These are phyloP conservation scores for Alternaria ventricosa DNA, from an alignment of 2,329 filamentous ascomycete species.

Conservation along the genomic window DNA sequence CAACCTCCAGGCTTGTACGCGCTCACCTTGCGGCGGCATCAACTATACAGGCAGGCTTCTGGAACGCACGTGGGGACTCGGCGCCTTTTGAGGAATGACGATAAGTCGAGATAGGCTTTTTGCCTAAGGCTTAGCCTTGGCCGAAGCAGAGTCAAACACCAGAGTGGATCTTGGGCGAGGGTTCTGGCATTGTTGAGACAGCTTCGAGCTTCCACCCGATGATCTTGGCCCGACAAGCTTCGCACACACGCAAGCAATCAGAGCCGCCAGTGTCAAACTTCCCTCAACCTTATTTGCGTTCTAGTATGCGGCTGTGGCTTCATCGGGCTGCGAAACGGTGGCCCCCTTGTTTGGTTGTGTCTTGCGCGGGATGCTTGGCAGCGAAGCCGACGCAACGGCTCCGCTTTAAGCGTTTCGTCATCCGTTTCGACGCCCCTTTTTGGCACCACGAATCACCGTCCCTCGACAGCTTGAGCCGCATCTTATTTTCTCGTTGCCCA, in stretches of 20 bases:
- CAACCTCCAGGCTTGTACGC: background rate
- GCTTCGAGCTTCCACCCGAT: slow-evolving; percentile 5
- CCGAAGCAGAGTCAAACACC: slow-evolving; percentile 25
- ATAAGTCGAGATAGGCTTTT: slow-evolving; percentile 23
- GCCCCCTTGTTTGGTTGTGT: slow-evolving; percentile 29
- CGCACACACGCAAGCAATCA: slow-evolving; percentile 22
- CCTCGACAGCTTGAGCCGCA: slow-evolving; percentile 34
- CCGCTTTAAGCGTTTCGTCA: slow-evolving; percentile 44
- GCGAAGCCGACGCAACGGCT: slow-evolving; percentile 33
- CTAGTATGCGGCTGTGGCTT: slow-evolving; percentile 28
- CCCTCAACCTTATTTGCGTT: slow-evolving; percentile 20
- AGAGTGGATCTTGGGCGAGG: slow-evolving; percentile 24
- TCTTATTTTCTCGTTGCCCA: slow-evolving; percentile 23
- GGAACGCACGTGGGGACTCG: slow-evolving; percentile 5
- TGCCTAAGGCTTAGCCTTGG: slow-evolving; percentile 33
- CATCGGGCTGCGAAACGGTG: slow-evolving; percentile 34
- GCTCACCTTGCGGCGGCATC: slow-evolving; percentile 1
- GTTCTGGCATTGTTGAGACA: slow-evolving; percentile 28
- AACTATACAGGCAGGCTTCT: background rate
- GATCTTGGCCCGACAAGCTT: slow-evolving; percentile 19
- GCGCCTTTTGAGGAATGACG: slow-evolving; percentile 10
- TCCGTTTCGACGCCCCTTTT: slow-evolving; percentile 38
- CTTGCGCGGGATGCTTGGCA: slow-evolving; percentile 44
- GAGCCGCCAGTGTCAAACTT: slow-evolving; percentile 14
- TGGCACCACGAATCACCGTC: slow-evolving; percentile 26